Percentiles rank a stretch among this genome's conserved stretches.
Evolutionary conservation across 441 rosid genomes (phyloP).

Genomic region (Erysimum pusillum): DNA sequence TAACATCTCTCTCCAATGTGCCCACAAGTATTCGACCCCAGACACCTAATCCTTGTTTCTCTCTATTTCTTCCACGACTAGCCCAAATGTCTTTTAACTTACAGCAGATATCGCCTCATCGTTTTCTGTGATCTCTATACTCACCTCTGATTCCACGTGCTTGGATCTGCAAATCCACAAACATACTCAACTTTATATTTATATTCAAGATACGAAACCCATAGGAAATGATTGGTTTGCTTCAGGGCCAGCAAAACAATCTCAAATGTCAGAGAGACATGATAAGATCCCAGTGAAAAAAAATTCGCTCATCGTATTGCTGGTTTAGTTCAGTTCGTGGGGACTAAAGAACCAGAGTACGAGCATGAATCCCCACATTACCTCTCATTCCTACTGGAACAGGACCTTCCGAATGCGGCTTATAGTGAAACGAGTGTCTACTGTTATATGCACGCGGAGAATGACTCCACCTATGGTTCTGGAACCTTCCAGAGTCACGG

Average conservation of each 20-base stretch:
- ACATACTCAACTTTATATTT: conserved; percentile 2
- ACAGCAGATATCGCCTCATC: conserved; percentile 12
- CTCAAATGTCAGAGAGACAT: no score
- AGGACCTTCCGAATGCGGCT: conserved; percentile 70
- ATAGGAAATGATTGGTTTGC: conserved; percentile 1
- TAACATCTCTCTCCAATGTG: conserved; percentile 6
- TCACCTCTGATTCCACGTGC: conserved; percentile 46
- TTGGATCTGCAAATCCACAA: conserved; percentile 37
- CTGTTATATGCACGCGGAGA: conserved; percentile 69
- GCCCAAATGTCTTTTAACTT: conserved; percentile 14
- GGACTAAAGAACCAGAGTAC: conserved; percentile 1
- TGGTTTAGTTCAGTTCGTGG: background rate
- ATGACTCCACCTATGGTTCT: conserved; percentile 71
- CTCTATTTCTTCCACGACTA: background rate
- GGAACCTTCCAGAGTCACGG: conserved; percentile 63
- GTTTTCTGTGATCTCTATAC: conserved; percentile 16
- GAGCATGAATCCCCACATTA: conserved; percentile 28
- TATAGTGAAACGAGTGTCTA: conserved; percentile 66
- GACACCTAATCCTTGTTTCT: background rate
- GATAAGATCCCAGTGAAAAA: background rate
- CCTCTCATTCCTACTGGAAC: conserved; percentile 73
- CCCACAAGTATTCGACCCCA: background rate
- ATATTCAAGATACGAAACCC: background rate
- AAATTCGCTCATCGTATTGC: background rate
- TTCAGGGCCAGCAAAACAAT: conserved; percentile 5